Base-by-base conservation (phyloP, 2,329 filamentous ascomycete species). In the Fusarium armeniacum region DNA sequence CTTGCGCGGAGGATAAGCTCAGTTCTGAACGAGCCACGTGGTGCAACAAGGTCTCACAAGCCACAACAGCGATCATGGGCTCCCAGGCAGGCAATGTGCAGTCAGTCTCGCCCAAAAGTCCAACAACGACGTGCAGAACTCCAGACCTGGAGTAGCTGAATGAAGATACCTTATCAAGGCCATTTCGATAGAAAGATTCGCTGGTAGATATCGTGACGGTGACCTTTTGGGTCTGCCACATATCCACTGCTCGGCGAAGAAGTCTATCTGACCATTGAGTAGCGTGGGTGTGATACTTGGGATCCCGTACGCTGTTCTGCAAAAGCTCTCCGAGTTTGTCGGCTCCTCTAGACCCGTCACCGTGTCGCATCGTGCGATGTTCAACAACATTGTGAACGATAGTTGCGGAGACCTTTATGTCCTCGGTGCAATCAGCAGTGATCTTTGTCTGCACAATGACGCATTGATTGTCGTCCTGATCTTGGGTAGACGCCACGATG, bases 1-100 rank as follows among this genome's bases (percentile, higher is more conserved):
- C 54, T 18, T 57, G 54, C 5, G 28, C 6, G 4, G n/a, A 33
- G 9, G 45, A 35, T 3, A 57, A 20, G 0, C 33, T 11, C 44
- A 57, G 13, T 13, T 51, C 35, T 6, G 35, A 57, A 4, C 28
- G 44, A 3, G 33, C 36, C 8, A 57, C 28, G 28, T 57, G 45
- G 12, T 57, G 28, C 16, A 57, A 8, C 22, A 57, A n/a, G 8
- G 44, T 18, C n/a, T 57, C 54, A 18, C 54, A 57, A 10, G 45
- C 45, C 15, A 57, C 10, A 24, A 8, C 16, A 18, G 45, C 13
- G 18, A 57, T 16, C 6, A 4, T 57, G 6, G 44, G 18, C 2
- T 51, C 20, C 54, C 54, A 57, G 5, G 28, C 9, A 41, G 54
- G 35, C 15, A 57, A 24, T 3, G 4, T 28, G 1, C 20, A 20